Conservation (phyloP, 2,329 filamentous ascomycete genomes). For the Penicillium sp. region DNA sequence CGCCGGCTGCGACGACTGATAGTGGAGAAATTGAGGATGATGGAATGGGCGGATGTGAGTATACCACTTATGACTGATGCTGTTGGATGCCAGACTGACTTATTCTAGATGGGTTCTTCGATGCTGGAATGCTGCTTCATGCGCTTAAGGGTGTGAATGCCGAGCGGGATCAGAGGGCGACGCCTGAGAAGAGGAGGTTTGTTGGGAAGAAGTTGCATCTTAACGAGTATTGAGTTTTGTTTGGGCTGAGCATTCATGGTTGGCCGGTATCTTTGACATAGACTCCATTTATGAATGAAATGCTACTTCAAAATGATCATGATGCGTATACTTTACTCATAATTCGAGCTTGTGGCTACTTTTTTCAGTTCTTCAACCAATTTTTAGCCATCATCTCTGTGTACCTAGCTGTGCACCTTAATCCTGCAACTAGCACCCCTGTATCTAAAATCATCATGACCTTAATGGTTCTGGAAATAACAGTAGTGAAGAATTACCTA, state of each 20-base stretch:
- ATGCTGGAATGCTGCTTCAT: conserved; percentile 90
- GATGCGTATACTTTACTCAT: not conserved
- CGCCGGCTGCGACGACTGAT: conserved; percentile 67
- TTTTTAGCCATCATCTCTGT: no score
- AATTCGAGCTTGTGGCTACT: no score
- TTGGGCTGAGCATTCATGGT: not conserved
- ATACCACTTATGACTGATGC: not conserved
- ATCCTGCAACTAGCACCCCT: no score
- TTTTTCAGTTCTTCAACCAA: no score
- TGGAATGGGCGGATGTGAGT: conserved; percentile 87
- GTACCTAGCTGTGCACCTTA: no score
- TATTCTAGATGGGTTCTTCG: conserved; percentile 85
- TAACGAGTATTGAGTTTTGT: conserved; percentile 39
- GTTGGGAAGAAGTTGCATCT: conserved; percentile 52
- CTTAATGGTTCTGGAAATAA: no score
- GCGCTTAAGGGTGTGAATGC: conserved; percentile 67
- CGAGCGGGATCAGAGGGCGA: conserved; percentile 35
- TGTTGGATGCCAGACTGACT: conserved; percentile 6
- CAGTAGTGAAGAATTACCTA: no score
- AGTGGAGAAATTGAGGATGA: conserved; percentile 77
- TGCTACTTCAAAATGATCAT: not conserved
- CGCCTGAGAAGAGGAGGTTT: conserved; percentile 39
- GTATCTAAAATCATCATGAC: no score
- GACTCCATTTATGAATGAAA: not conserved
- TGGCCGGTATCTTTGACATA: not conserved